Base-by-base conservation (phyloP, 1,139 yeast species). In the Barnettozyma hawaiiensis region DNA sequence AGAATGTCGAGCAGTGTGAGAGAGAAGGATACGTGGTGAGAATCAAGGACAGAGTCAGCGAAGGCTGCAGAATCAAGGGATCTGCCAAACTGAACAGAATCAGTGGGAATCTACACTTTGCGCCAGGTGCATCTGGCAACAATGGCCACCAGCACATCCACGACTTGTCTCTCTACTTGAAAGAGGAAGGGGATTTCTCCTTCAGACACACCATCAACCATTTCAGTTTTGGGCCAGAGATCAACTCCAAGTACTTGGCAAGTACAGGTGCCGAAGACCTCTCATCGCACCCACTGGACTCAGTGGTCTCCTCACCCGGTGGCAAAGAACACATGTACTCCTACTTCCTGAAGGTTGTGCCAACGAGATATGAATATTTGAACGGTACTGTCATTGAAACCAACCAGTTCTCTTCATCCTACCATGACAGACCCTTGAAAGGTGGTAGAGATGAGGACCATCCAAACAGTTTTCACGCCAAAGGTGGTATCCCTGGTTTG, bases 371-470 rank as follows among this genome's bases (percentile, higher is more conserved):
- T 57, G 95, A 85, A 64, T 79, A 73, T 50, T 65, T 86, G 52
- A 68, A 70, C 46, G 73, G 73, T 12, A 60, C 65, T 15, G 58
- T 62, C 14, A 55, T 81, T n/a, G 96, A 87, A 51, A 86, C 97
- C 4, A 87, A 92, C 61, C 97, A 90, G 63, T 90, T 86, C 65
- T 79, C 92, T 3, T 94, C 84, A n/a, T 87, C 96, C 2, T 75
- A 77, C 39, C 98, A 92, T 63, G 90, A 85, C 55, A 76, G 97
- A 52, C 90, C 96, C 9, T 62, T 89, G 35, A 51, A 40, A 24
- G 97, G 98, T 12, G 98, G 97, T 27, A 73, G 82, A 46, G 98
- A 92, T 60, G 84, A 75, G 24, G 96, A 87, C 60, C 96, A 92
- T 63, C 90, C 90, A 41, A 84, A 86, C 60, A 87, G 96, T 1